These are phyloP conservation scores for Coffea canephora DNA, from an alignment of 257 asterid species.

Conservation along the genomic window DNA sequence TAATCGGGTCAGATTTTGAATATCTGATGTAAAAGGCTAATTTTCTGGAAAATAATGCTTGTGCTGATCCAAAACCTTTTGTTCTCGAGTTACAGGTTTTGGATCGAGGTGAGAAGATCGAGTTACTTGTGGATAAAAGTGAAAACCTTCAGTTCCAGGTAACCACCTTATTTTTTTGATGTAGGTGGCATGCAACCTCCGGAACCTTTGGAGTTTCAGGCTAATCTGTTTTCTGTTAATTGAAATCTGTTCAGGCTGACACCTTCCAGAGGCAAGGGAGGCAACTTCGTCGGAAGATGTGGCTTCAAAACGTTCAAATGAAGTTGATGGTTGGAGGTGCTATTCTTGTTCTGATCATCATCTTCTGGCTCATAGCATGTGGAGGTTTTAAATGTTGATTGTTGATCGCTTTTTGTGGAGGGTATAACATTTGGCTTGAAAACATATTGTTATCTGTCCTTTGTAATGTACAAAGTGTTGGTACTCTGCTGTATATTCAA, in stretches of 20 bases:
- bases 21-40: not conserved
- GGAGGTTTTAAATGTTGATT: conserved; percentile 42
- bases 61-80: not conserved
- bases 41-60: not conserved
- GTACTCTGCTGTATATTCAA: conserved; percentile 24
- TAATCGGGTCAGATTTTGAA: not conserved
- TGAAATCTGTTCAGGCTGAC: conserved; percentile 64
- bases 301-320: conserved; percentile 88
- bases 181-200: not conserved
- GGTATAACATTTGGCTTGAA: conserved; percentile 6
- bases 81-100: conserved; percentile 51
- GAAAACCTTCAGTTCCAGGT: conserved; percentile 99
- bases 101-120: conserved; percentile 98
- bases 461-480: conserved; percentile 9
- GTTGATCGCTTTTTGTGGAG: not conserved
- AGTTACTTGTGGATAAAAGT: conserved; percentile 85
- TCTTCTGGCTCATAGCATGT: conserved; percentile 66
- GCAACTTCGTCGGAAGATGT: conserved; percentile 89
- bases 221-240: conserved; percentile 9
- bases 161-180: not conserved
- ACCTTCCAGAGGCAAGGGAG: conserved; percentile 98
- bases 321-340: conserved; percentile 76
- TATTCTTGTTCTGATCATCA: conserved; percentile 40
- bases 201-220: not conserved
- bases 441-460: not conserved